These are phyloP conservation scores for Fusarium multiceps DNA, from an alignment of 2,329 filamentous ascomycete genomes.

Conservation along the genomic window DNA sequence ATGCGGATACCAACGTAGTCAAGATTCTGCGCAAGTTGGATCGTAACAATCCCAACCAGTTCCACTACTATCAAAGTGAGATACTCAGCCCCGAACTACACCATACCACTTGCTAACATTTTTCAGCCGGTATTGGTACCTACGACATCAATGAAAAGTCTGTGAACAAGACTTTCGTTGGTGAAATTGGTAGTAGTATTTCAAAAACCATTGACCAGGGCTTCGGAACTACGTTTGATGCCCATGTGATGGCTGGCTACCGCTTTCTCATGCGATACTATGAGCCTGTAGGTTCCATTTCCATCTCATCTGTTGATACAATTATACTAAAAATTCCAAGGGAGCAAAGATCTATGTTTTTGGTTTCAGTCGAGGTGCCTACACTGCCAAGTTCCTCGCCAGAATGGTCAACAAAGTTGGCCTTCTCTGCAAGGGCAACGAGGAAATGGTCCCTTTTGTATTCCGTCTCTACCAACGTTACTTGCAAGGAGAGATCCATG, in stretches of 20 bases:
- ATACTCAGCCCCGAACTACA: no score
- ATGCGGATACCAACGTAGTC: slow-evolving; percentile 65
- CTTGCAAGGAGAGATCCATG: slow-evolving; percentile 53
- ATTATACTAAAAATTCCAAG: slow-evolving; percentile 31
- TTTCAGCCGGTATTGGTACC: slow-evolving; percentile 59
- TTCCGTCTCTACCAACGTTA: slow-evolving; percentile 58
- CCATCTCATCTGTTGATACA: accelerated
- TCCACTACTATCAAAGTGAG: slow-evolving; percentile 62
- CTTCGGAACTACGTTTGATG: slow-evolving; percentile 60
- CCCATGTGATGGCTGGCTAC: slow-evolving; percentile 65
- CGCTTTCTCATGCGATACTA: slow-evolving; percentile 67
- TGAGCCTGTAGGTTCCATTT: slow-evolving; percentile 47
- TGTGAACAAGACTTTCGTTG: slow-evolving; percentile 53
- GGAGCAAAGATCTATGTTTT: slow-evolving; percentile 66
- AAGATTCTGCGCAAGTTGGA: slow-evolving; percentile 62
- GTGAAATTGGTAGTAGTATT: slow-evolving; percentile 51
- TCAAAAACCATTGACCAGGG: slow-evolving; percentile 57
- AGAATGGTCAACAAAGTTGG: slow-evolving; percentile 63
- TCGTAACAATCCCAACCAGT: slow-evolving; percentile 56
- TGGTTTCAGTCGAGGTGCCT: slow-evolving; percentile 64
- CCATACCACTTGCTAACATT: not conserved
- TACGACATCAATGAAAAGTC: slow-evolving; percentile 59
- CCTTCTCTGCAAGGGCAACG: slow-evolving; percentile 62
- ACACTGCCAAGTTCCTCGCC: slow-evolving; percentile 64
- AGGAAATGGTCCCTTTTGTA: slow-evolving; percentile 65